Evolutionary conservation across 208 protist genomes (phyloP).

Genomic region (Crithidia fasciculata): DNA sequence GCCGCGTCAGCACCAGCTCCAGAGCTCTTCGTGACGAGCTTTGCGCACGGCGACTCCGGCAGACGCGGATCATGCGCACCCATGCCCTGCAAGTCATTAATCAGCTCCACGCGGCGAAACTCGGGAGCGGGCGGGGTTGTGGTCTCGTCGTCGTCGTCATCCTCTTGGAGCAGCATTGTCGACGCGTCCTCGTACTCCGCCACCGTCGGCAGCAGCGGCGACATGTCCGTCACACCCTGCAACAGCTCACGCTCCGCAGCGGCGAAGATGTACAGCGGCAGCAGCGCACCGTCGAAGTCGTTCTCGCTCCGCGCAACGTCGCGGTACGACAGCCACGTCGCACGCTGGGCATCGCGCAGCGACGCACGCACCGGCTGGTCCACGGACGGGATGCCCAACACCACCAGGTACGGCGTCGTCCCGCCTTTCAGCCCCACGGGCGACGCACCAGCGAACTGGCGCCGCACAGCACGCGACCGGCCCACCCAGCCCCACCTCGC

Average conservation of each 20-base stretch:
- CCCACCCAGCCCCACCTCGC: constrained; percentile 15
- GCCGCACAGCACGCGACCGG: constrained; percentile 6
- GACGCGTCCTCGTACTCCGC: constrained; percentile 20
- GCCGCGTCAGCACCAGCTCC: not conserved
- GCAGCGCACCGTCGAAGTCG: constrained; percentile 13
- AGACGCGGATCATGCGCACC: not conserved
- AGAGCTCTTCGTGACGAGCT: not conserved
- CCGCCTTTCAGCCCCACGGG: constrained; percentile 2
- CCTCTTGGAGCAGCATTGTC: not conserved
- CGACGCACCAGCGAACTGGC: constrained; percentile 12
- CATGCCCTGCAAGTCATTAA: not conserved
- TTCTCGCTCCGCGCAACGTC: constrained; percentile 11
- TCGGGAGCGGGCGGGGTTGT: too few species aligned
- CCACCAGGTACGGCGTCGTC: constrained; percentile 18
- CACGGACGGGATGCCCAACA: constrained; percentile 15
- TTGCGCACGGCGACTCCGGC: not conserved
- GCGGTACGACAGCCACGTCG: not conserved
- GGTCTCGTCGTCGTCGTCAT: too few species aligned
- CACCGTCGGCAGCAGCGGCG: constrained; percentile 13
- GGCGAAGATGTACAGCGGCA: constrained; percentile 18
- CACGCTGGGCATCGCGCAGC: constrained; percentile 10
- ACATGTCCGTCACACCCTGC: not conserved
- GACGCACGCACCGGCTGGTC: constrained; percentile 8
- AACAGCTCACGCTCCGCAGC: constrained; percentile 10
- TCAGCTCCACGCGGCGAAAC: constrained; percentile 7